Evolutionary conservation across 2,329 filamentous ascomycete genomes (phyloP).

Genomic region (Blumeria graminis): DNA sequence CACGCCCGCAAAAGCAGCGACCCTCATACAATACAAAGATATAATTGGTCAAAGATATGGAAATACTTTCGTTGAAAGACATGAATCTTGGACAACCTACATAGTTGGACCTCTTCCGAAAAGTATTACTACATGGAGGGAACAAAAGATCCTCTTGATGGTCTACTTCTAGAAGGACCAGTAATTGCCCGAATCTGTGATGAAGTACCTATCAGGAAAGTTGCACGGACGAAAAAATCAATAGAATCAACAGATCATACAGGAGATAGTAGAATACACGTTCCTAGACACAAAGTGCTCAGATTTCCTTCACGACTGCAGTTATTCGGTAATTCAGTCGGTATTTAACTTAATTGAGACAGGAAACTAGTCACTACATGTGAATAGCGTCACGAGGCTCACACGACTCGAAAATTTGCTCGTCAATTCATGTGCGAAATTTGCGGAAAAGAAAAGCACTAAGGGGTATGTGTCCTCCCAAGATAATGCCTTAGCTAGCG

Average conservation of each 20-base stretch:
- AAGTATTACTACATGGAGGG: not conserved
- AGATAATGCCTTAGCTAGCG: not conserved
- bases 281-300: not conserved
- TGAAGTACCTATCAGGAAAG: not conserved
- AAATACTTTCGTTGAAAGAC: not conserved
- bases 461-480: not conserved
- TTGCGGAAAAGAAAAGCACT: not conserved
- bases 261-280: not conserved
- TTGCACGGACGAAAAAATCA: not conserved
- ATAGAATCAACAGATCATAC: not conserved
- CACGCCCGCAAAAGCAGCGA: not conserved
- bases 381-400: not conserved
- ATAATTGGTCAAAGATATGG: not conserved
- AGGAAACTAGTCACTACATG: not conserved
- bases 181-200: no score
- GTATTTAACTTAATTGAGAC: not conserved
- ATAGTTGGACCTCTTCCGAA: not conserved
- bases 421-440: not conserved
- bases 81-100: not conserved
- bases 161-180: not conserved
- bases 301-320: not conserved
- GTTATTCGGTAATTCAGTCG: not conserved
- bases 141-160: not conserved
- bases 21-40: not conserved
- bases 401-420: not conserved